Base-by-base conservation (phyloP, 2,329 filamentous ascomycete species). In the Phoma sp. region DNA sequence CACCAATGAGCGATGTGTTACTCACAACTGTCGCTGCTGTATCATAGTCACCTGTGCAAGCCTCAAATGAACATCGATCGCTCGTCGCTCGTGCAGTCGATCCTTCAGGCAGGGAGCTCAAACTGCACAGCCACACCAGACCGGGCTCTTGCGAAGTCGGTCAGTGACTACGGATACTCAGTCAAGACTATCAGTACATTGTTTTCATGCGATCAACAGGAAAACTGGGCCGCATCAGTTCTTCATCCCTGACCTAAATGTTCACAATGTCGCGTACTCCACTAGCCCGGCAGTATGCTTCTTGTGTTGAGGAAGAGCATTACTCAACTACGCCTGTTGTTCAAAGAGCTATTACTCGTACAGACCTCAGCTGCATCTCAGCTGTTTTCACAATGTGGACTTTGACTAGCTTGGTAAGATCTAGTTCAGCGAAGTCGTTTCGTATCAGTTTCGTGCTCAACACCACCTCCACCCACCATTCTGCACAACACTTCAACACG, bases 371-470 rank as follows among this genome's bases (percentile, higher is more conserved):
- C n/a, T 31, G 36, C 41, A 37, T 19, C 19, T 29, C 19, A 32
- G 24, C 21, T 31, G 10, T 35, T n/a, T 44, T 49, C 40, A 25
- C 27, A 29, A 15, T 27, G 15, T 36, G 6, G 13, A 24, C 7
- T 13, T 7, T n/a, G 17, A 22, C 41, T 51, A 55, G 37, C 46
- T 45, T 21, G 31, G 8, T 33, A 17, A 19, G n/a, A 29, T n/a
- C 19, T 46, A 51, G 46, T 38, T 19, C 36, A 33, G 7, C 37
- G 13, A 41, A 19, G 22, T 46, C 46, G 52, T 55, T 55, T 55
- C 52, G 52, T 55, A 31, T 55, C 46, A 46, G 52, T 55, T 51
- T 55, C 52, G 46, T 19, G 41, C 45, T 45, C 45, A 45, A 50
- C 36, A 45, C 36, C 46, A 46, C 25, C 52, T 40, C 25, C 9